These are phyloP conservation scores for Boletus vermiculosoides DNA, from an alignment of 768 basidiomycete species.

Conservation along the genomic window DNA sequence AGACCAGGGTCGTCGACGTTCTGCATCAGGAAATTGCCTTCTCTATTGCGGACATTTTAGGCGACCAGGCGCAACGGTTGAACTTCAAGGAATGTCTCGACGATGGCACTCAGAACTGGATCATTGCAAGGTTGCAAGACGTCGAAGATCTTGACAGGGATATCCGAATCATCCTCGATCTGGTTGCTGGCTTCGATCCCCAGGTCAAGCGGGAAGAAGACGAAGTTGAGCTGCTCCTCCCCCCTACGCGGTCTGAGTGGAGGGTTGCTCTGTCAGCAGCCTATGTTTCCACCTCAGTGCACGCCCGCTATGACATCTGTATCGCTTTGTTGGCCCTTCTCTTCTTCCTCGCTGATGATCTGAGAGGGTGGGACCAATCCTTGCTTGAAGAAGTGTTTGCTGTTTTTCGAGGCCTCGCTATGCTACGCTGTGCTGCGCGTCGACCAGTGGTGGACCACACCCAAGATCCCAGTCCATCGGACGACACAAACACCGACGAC, in stretches of 20 bases:
- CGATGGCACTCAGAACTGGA: constrained; percentile 59
- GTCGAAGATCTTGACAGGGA: constrained; percentile 56
- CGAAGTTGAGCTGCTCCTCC: constrained; percentile 54
- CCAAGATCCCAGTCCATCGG: constrained; percentile 32
- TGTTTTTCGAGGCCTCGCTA: constrained; percentile 74
- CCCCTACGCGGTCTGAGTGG: constrained; percentile 60
- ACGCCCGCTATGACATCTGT: constrained; percentile 75
- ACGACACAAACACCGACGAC: constrained; percentile 55
- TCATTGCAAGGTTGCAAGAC: constrained; percentile 56
- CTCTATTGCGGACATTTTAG: constrained; percentile 71
- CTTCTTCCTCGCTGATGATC: constrained; percentile 66
- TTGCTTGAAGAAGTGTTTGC: constrained; percentile 73
- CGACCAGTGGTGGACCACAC: constrained; percentile 51
- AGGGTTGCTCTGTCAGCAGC: constrained; percentile 57
- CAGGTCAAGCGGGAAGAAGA: constrained; percentile 76
- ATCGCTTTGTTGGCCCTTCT: constrained; percentile 63
- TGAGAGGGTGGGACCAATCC: constrained; percentile 62
- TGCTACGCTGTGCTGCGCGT: constrained; percentile 58
- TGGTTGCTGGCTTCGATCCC: constrained; percentile 68
- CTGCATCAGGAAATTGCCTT: constrained; percentile 78
- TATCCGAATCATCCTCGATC: constrained; percentile 58
- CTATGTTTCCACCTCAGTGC: constrained; percentile 60
- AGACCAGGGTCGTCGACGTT: constrained; percentile 58
- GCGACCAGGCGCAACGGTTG: constrained; percentile 57
- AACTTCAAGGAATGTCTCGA: constrained; percentile 57